Evolutionary conservation across 768 basidiomycete species (phyloP).

Genomic region (Phlegmacium glaucopus): DNA sequence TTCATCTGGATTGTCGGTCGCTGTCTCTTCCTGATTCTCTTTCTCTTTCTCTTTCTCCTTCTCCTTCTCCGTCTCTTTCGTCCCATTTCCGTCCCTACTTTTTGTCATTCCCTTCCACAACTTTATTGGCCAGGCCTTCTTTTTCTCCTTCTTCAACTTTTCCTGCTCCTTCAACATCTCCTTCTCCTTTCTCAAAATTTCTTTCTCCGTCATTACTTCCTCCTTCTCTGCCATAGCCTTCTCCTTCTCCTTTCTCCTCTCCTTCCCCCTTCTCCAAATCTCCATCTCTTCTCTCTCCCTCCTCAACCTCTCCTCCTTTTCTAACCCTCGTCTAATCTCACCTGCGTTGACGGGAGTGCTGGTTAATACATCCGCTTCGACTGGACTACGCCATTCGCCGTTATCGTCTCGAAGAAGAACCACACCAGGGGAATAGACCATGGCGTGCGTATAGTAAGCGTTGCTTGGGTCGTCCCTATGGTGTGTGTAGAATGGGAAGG

Average conservation of each 20-base stretch:
- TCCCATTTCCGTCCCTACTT: constrained; percentile 15
- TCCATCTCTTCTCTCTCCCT: background rate
- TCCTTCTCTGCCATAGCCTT: background rate
- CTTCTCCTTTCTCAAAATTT: background rate
- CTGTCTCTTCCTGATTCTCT: too few relatives aligned
- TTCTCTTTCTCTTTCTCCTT: constrained; percentile 3
- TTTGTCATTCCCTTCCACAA: background rate
- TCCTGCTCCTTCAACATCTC: background rate
- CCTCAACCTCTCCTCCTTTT: constrained; percentile 1
- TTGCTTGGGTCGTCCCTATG: constrained; percentile 46
- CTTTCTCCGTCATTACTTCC: background rate
- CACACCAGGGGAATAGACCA: constrained; percentile 68
- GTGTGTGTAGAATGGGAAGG: constrained; percentile 55
- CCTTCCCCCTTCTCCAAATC: background rate
- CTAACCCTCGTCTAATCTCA: constrained; percentile 18
- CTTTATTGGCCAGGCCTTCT: background rate
- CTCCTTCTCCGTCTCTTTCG: background rate
- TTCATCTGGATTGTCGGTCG: too few relatives aligned
- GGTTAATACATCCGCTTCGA: constrained; percentile 62
- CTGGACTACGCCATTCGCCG: constrained; percentile 52
- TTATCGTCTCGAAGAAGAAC: constrained; percentile 58
- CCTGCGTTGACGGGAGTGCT: constrained; percentile 72
- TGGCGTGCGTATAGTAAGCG: constrained; percentile 71
- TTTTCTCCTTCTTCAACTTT: background rate
- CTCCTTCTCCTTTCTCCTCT: background rate